phyloP scores from a whole-genome alignment of 768 basidiomycete species.

The Sarcodon aspratus region DNA sequence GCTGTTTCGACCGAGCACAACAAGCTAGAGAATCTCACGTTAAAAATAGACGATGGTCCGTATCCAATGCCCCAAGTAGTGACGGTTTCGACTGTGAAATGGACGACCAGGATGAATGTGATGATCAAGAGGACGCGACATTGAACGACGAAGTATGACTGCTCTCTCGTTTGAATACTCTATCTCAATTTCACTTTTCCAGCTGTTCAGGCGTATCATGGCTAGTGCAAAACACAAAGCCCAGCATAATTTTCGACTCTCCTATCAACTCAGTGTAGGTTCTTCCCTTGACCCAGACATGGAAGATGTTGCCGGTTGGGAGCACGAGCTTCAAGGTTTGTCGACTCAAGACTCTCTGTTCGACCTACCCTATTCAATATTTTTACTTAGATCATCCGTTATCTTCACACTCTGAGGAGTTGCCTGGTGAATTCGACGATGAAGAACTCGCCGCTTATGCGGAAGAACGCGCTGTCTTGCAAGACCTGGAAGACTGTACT shows the following conservation, averaged over 20 bases:
- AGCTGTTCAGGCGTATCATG: conserved; percentile 64
- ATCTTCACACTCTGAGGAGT: conserved; percentile 11
- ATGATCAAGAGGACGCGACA: conserved; percentile 45
- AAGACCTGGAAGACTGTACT: conserved; percentile 16
- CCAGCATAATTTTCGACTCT: conserved; percentile 45
- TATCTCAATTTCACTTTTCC: not conserved
- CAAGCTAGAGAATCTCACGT: conserved; percentile 42
- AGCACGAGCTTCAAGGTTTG: conserved; percentile 38
- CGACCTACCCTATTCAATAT: not conserved
- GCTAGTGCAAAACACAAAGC: conserved; percentile 37
- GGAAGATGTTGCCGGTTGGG: conserved; percentile 55
- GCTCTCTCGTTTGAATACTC: not conserved
- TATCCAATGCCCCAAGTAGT: conserved; percentile 30
- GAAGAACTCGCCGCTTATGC: conserved; percentile 52
- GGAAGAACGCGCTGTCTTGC: conserved; percentile 27
- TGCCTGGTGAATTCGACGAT: conserved; percentile 38
- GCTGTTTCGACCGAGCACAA: conserved; percentile 50
- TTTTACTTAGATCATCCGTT: conserved; percentile 1
- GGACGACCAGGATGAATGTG: conserved; percentile 37
- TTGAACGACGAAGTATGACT: conserved; percentile 51
- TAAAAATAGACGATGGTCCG: conserved; percentile 17
- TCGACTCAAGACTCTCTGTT: not conserved
- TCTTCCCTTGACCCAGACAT: conserved; percentile 69
- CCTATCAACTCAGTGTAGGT: conserved; percentile 58
- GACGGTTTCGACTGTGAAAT: conserved; percentile 34